Percentiles rank a stretch among this genome's conserved stretches.
These are phyloP conservation scores for Eimeria tenella DNA, from an alignment of 169 alveolate genomes.

Conservation along the genomic window DNA sequence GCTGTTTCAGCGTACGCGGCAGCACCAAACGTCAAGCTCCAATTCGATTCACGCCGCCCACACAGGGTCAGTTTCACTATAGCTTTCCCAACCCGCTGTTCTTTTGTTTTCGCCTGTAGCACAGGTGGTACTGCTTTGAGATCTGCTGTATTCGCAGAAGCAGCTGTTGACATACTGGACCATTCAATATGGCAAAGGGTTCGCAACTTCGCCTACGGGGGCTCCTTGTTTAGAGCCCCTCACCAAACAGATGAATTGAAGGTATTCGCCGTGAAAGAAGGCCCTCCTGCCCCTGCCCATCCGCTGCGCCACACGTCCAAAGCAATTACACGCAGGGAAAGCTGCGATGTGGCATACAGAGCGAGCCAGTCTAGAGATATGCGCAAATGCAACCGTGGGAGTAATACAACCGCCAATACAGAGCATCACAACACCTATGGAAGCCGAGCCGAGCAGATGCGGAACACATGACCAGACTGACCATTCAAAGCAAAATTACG, in stretches of 20 bases:
- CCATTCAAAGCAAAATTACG: too few species aligned
- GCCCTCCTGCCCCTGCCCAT: constrained; percentile 46
- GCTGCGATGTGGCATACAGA: too few species aligned
- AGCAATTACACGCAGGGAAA: background rate
- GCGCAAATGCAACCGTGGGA: too few species aligned
- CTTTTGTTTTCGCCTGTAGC: background rate
- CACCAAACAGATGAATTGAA: constrained; percentile 61
- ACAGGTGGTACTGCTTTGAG: background rate
- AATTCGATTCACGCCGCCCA: background rate
- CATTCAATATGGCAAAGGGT: background rate
- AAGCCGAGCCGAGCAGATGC: too few species aligned
- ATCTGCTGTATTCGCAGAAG: constrained; percentile 19
- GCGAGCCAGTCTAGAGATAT: too few species aligned
- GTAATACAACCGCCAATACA: too few species aligned
- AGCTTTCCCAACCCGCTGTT: background rate
- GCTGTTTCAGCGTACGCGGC: constrained; percentile 25
- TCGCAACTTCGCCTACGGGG: constrained; percentile 48
- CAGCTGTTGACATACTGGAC: background rate
- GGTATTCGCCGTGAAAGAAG: constrained; percentile 50
- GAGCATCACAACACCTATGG: too few species aligned
- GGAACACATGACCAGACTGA: too few species aligned
- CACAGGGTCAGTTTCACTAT: background rate
- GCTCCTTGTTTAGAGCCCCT: constrained; percentile 13
- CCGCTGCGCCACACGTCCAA: constrained; percentile 59
- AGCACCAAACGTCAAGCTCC: constrained; percentile 43